Evolutionary conservation across 495 filamentous ascomycete species (phyloP).

Genomic region (Apodospora peruviana): DNA sequence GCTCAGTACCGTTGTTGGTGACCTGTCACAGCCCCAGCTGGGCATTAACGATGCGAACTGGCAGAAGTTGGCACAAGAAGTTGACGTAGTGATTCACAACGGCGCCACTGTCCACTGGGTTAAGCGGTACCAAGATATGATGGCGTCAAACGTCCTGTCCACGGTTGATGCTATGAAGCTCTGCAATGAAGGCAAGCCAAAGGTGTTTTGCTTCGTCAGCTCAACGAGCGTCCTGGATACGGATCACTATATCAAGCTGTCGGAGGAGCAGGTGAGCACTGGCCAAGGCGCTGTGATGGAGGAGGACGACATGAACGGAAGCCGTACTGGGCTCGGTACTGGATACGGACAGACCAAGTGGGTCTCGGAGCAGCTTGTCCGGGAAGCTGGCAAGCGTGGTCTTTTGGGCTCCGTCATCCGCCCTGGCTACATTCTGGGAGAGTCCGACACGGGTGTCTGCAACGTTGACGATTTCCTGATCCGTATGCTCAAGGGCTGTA

Average conservation of each 20-base stretch:
- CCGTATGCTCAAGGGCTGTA: constrained; percentile 81
- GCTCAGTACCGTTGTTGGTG: constrained; percentile 63
- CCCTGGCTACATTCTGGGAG: constrained; percentile 82
- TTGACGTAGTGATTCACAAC: constrained; percentile 85
- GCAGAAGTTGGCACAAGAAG: constrained; percentile 56
- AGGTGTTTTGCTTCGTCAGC: constrained; percentile 76
- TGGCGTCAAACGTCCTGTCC: constrained; percentile 71
- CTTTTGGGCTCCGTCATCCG: constrained; percentile 71
- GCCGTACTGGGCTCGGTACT: constrained; percentile 46
- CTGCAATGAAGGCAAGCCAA: constrained; percentile 71
- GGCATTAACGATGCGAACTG: constrained; percentile 60
- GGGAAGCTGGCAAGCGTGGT: constrained; percentile 73
- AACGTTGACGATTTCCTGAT: constrained; percentile 92
- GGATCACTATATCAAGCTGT: constrained; percentile 68
- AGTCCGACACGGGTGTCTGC: constrained; percentile 63
- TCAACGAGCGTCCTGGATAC: constrained; percentile 83
- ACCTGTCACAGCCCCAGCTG: constrained; percentile 64
- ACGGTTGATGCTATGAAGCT: constrained; percentile 74
- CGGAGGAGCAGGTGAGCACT: constrained; percentile 49
- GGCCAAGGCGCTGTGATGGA: constrained; percentile 44
- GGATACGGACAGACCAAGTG: constrained; percentile 90
- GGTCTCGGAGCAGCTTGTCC: constrained; percentile 67
- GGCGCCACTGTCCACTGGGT: constrained; percentile 89
- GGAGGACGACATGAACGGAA: constrained; percentile 42
- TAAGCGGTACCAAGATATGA: constrained; percentile 68